Evolutionary conservation across 1,284 basidiomycete genomes (phyloP), one percentile per base, ranked within the genome.

Genomic region (Sporisorium exsertum): DNA sequence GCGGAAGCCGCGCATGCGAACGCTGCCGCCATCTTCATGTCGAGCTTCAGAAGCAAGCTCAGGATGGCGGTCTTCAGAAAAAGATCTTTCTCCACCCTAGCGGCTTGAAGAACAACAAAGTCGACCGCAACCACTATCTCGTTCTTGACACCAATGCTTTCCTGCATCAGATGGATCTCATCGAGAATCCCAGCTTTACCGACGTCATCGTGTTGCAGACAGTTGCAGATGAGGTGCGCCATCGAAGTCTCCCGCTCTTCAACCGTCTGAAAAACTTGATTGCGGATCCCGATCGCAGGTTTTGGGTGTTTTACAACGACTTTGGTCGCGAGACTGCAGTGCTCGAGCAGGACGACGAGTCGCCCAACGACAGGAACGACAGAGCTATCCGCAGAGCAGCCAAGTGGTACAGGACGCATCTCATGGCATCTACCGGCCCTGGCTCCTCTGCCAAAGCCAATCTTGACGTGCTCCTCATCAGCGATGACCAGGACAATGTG

Each of bases 141-240:
- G 87, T 99, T 5, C 92, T 96, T 16, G 97, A 99, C 86, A 98
- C 97, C 26, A 99, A 99, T 86, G 91, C 97, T 8, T 94, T 98
- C 78, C 88, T 99, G 13, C 91, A 94, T 45, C 95, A 97, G 62
- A 81, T 81, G 78, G 71, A 81, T 51, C 69, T 80, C 40, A 74
- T 81, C 52, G 79, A 81, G 35, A 77, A 78, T 32, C 71, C 78
- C 5, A 72, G 78, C 58, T 83, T 85, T 33, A 80, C 82, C 32
- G 76, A 84, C 47, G 78, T 85, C 46, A 91, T 99, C 58, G 88
- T 99, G 13, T 89, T 97, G 1, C 97, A 99, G 86, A 99, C 96
- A 0, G 95, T 97, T 1, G 88, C 97, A 54, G 94, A 97, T 78
- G 97, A 99, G 89, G 94, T 97, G 65, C 89, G 96, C 61, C 96